Evolutionary conservation across 2,329 filamentous ascomycete genomes (phyloP), one percentile per base, ranked within the genome.

Genomic region (Pseudocercospora vitis): DNA sequence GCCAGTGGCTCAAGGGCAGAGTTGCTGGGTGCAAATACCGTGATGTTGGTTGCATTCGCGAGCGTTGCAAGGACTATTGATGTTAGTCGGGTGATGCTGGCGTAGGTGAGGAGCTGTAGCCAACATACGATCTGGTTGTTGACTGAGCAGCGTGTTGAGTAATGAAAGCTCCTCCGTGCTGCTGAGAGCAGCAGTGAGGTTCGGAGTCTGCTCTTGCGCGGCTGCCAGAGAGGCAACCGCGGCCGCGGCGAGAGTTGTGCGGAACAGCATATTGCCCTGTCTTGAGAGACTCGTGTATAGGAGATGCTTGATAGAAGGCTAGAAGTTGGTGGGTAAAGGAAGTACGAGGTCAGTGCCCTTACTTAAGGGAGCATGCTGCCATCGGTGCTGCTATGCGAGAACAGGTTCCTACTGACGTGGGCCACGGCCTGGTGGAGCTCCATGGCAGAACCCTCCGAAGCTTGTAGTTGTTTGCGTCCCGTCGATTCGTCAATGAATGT

Each of bases 1-100:
- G 59, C 48, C 33, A 78, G 63, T 9, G 63, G 61, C 18, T 60
- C 49, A 37, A 80, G 71, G 0, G 80, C 81, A 8, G 75, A 63
- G 63, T 84, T 82, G 64, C 72, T 78, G 0, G 81, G 81, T 0
- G 82, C 81, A 4, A 85, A 74, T 31, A 84, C 70, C 5, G 83
- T 86, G 53, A 85, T 72, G 63, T 84, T 81, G 11, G 63, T 16
- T 66, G 69, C 16, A 71, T 52, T 71, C 65, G 26, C 64, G 19
- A 61, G 54, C 2, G 46, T 66, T 3, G 58, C 48, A 19, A 74
- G 64, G 4, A 70, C 66, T 40, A 63, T 57, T 29, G 51, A 23
- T 28, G 18, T 14, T 37, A 35, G 9, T 24, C 12, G n/a, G n/a
- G 6, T 7, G 21, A 24, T 8, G 7, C 4, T 19, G 9, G 3